Percentiles rank a stretch among this genome's conserved stretches.
Evolutionary conservation across 352 stramenopile species (phyloP).

Genomic region (Globisporangium cylindrosporum): DNA sequence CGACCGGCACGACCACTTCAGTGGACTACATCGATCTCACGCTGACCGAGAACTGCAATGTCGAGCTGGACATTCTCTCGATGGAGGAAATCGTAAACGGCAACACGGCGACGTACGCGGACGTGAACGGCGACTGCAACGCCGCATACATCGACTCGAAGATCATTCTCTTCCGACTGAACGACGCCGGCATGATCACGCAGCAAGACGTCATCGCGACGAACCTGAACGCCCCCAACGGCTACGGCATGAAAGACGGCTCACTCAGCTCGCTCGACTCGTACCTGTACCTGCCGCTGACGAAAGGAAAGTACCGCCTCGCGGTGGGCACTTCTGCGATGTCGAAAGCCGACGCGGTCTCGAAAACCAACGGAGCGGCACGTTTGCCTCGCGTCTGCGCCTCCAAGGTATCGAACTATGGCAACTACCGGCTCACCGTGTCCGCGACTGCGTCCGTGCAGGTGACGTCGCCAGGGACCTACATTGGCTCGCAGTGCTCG

Average conservation of each 20-base stretch:
- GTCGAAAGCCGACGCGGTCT: constrained; percentile 34
- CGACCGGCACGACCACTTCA: constrained; percentile 44
- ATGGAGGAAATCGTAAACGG: constrained; percentile 37
- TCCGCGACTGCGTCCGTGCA: constrained; percentile 31
- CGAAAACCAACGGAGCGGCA: constrained; percentile 41
- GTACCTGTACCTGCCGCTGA: constrained; percentile 42
- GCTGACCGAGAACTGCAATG: constrained; percentile 29
- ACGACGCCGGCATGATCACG: constrained; percentile 17
- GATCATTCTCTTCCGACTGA: constrained; percentile 51
- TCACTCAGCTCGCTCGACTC: constrained; percentile 54
- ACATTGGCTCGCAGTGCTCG: constrained; percentile 66
- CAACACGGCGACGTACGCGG: constrained; percentile 25
- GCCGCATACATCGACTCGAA: constrained; percentile 61
- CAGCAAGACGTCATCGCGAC: constrained; percentile 24
- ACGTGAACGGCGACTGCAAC: constrained; percentile 74
- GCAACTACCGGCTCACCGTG: constrained; percentile 64
- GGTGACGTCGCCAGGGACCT: constrained; percentile 33
- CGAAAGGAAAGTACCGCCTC: constrained; percentile 49
- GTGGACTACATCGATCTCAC: constrained; percentile 71
- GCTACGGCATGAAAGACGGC: constrained; percentile 45
- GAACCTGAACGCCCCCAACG: constrained; percentile 48
- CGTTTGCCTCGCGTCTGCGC: constrained; percentile 41
- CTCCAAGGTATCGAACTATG: constrained; percentile 54
- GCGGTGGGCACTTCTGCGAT: constrained; percentile 54
- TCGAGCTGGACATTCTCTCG: constrained; percentile 66